Conservation (phyloP, 1,284 basidiomycete genomes). For the Coniferiporia sulphurascens region DNA sequence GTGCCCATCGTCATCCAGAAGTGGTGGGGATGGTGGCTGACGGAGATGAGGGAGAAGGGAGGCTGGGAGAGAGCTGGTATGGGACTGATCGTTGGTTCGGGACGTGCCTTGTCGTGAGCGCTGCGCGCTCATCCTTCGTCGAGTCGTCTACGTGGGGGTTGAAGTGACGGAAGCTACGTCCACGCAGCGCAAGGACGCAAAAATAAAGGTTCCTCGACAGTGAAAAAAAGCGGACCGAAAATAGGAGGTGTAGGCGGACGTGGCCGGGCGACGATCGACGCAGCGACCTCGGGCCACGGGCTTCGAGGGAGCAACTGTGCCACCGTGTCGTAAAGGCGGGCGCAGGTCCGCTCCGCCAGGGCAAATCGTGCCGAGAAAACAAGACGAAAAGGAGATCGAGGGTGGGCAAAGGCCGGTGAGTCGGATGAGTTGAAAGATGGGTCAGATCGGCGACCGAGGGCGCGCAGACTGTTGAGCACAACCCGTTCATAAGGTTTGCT, state of each 20-base stretch:
- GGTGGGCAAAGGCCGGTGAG: slow-evolving; percentile 7
- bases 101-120: background rate
- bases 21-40: background rate
- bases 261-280: background rate
- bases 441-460: slow-evolving; percentile 7
- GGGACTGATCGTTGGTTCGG: slow-evolving; percentile 5
- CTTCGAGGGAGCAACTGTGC: background rate
- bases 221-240: slow-evolving; percentile 10
- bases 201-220: slow-evolving; percentile 4
- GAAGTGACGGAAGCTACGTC: slow-evolving; percentile 11
- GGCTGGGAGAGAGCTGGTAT: slow-evolving; percentile 5
- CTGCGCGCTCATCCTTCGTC: slow-evolving; percentile 8
- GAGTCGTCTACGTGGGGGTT: background rate
- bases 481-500: slow-evolving; percentile 18
- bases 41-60: background rate
- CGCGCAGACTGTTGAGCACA: slow-evolving; percentile 6
- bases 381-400: slow-evolving; percentile 9
- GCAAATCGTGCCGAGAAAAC: background rate
- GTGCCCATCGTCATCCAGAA: background rate
- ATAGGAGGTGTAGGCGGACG: slow-evolving; percentile 7
- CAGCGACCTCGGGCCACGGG: slow-evolving; percentile 8
- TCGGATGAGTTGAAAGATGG: slow-evolving; percentile 3
- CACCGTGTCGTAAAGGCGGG: background rate
- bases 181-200: slow-evolving; percentile 11
- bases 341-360: slow-evolving; percentile 1